Evolutionary conservation across 2,329 filamentous ascomycete genomes (phyloP).

Genomic region (Hymenotorrendiella dingleyae): DNA sequence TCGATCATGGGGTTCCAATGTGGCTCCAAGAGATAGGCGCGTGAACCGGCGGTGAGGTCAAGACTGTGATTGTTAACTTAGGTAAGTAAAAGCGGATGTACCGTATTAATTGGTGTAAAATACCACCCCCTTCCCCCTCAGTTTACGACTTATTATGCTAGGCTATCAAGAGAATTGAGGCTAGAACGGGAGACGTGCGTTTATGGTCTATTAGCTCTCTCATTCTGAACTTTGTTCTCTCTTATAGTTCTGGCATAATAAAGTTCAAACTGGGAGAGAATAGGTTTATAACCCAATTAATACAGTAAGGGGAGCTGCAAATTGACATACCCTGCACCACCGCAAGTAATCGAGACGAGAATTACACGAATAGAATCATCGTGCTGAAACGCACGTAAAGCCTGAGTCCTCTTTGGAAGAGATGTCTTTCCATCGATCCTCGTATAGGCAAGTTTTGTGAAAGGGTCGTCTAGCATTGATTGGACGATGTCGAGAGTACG

Average conservation of each 20-base stretch:
- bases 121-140: no score
- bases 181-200: no score
- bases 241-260: no score
- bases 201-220: no score
- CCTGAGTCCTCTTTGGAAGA: background rate
- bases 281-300: no score
- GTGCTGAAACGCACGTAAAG: background rate
- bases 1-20: constrained; percentile 30
- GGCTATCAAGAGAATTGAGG: no score
- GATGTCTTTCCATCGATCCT: constrained; percentile 2
- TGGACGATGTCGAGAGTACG: constrained; percentile 2
- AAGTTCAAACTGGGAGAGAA: no score
- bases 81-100: background rate
- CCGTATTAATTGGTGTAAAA: no score
- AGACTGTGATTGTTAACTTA: constrained; percentile 2
- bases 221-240: no score
- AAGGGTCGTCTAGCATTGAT: background rate
- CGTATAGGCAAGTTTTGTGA: background rate
- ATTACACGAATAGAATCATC: background rate
- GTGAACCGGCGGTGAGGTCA: constrained; percentile 19
- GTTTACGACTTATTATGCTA: no score
- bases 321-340: constrained; percentile 1
- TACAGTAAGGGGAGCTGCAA: no score
- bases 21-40: constrained; percentile 25
- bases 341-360: constrained; percentile 4